Evolutionary conservation across 1,139 yeast species (phyloP), one percentile per base, ranked within the genome.

Genomic region (Yamadazyma conglobata): DNA sequence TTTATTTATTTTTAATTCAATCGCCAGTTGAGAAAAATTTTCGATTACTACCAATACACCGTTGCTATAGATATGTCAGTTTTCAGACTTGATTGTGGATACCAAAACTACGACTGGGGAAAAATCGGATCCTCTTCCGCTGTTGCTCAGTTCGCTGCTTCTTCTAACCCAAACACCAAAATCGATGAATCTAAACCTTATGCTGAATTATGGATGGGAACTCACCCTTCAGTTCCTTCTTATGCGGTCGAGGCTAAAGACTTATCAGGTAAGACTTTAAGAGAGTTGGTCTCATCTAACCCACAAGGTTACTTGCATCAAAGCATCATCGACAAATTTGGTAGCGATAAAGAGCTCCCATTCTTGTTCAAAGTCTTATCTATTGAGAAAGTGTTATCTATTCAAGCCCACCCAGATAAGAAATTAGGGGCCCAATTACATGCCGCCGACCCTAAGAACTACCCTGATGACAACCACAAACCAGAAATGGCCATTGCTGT

Each of bases 401-500:
- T 91, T 56, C 99, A 91, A 64, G 97, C 98, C 12, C 99, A 91
- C 53, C 99, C 99, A 17, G 97, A 91, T 62, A 91, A 91, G 64
- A 60, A 68, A 17, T 69, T 91, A 35, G 99, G 85, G 22, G 78
- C 73, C 26, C 76, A 76, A 42, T 70, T 91, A 50, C 95, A 84
- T 53, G 71, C 73, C 10, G 62, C 70, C 19, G 97, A 91, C 61
- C 97, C 98, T 33, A 79, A 79, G 48, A 85, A 91, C 62, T 91
- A 93, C 58, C 98, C 97, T 4, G 99, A 91, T 61, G 95, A 79
- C 55, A 91, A 91, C 67, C 99, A 91, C 64, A 91, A 91, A 68
- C 99, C 99, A 14, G 99, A 91, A 60, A 93, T 91, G 97, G 97
- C 98, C 32, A 79, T 91, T 55, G 98, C 98, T 8, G 79, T 91